Base-by-base conservation (phyloP, 2,329 filamentous ascomycete genomes). In the Botrytis squamosa region DNA sequence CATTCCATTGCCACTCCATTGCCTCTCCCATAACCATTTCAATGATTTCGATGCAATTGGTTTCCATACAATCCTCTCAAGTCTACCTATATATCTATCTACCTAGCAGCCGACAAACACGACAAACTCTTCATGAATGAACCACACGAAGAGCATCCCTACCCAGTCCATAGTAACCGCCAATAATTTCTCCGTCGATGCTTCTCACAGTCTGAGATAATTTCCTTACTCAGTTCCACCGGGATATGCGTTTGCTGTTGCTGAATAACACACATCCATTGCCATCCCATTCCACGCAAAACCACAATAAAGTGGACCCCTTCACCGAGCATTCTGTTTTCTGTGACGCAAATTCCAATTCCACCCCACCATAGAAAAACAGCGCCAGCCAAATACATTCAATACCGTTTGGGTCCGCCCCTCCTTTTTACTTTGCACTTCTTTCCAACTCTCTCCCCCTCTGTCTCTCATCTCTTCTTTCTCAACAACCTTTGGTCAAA, bases 281-380 rank as follows among this genome's bases (percentile, higher is more conserved):
- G 44, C 9, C 18, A 44, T 44, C 46, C 18, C 46, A 52, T 52
- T 52, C 14, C 16, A 55, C 52, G 52, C n/a, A 49, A 25, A 44
- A 33, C 63, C 63, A 66, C 18, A 66, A 66, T 49, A 49, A 67
- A 67, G 64, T 67, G 64, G 64, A 67, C 22, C 46, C 44, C 33
- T 20, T 67, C 64, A 67, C 64, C 64, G 65, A 68, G 46, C 65
- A 57, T 64, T 64, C 62, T 44, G 29, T 46, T 55, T 67, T 67
- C 65, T 29, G 65, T 68, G 65, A 40, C 49, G 36, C 65, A 68
- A 68, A 68, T 66, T 52, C 57, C 52, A 57, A 18, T 29, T 57
- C 52, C 52, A 72, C 70, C 59, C 70, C 70, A 68, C 70, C 60
- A 72, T 25, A 25, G 40, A 36, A 44, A 68, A 36, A 38, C 36